Evolutionary conservation across 257 asterid genomes (phyloP).

Genomic region (Solanum arcanum): DNA sequence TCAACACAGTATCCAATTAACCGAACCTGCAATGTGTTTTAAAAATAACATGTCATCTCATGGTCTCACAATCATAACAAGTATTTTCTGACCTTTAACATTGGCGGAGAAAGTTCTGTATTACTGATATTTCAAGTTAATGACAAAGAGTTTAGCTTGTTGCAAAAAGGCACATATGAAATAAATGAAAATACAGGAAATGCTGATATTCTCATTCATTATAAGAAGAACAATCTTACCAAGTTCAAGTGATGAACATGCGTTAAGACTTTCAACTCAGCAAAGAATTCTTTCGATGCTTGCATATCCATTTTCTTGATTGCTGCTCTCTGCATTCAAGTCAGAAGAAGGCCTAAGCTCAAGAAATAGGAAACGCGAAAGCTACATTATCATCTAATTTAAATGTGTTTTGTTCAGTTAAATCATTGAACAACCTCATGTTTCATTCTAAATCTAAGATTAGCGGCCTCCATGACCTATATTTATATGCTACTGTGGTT

Average conservation of each 20-base stretch:
- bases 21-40: slow-evolving; percentile 42
- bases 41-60: not conserved
- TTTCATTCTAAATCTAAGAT: not conserved
- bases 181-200: not conserved
- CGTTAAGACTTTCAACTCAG: slow-evolving; percentile 71
- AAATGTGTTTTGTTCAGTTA: not conserved
- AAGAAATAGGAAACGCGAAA: not conserved
- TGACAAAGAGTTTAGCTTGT: not conserved
- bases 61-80: not conserved
- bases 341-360: not conserved
- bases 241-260: slow-evolving; percentile 85
- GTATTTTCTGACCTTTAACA: not conserved
- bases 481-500: not conserved
- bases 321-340: slow-evolving; percentile 55
- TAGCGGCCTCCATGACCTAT: not conserved
- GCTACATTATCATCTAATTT: not conserved
- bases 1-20: slow-evolving; percentile 78
- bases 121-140: not conserved
- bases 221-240: slow-evolving; percentile 24
- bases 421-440: not conserved
- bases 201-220: not conserved
- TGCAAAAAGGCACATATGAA: not conserved
- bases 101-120: not conserved
- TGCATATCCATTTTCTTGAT: slow-evolving; percentile 88
- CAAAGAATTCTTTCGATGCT: slow-evolving; percentile 76